Evolutionary conservation across 768 basidiomycete species (phyloP).

Genomic region (Pleurotus tuber-regium): DNA sequence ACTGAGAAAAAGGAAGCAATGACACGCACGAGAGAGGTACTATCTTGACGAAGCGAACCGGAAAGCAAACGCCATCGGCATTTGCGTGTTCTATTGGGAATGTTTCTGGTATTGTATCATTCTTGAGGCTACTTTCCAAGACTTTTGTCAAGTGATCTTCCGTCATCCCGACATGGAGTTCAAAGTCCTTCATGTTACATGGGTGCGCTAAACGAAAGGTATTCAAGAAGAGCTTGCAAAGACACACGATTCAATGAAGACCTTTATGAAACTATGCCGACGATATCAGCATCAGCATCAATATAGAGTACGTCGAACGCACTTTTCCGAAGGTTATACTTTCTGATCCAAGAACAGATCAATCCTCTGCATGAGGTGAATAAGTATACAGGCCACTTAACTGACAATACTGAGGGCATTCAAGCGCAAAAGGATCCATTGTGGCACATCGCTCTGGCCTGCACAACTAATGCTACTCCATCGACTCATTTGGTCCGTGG

Average conservation of each 20-base stretch:
- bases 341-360: constrained; percentile 36
- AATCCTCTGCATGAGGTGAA: not conserved
- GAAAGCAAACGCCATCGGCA: constrained; percentile 52
- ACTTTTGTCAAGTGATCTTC: constrained; percentile 70
- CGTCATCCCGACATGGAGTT: constrained; percentile 61
- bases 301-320: constrained; percentile 11
- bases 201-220: constrained; percentile 57
- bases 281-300: constrained; percentile 12
- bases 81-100: constrained; percentile 60
- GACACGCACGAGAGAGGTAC: constrained; percentile 66
- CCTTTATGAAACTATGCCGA: constrained; percentile 39
- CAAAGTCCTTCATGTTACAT: constrained; percentile 85
- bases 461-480: constrained; percentile 72
- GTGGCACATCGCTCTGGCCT: constrained; percentile 56
- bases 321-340: constrained; percentile 84
- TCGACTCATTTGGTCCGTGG: constrained; percentile 62
- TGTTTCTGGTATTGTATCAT: constrained; percentile 62
- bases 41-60: constrained; percentile 71
- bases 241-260: constrained; percentile 17
- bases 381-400: constrained; percentile 37
- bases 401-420: constrained; percentile 63
- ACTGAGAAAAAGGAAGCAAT: not conserved
- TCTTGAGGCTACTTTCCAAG: constrained; percentile 60
- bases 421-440: constrained; percentile 71
- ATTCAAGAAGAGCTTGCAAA: constrained; percentile 9